Percentiles rank a stretch among this genome's conserved stretches.
These are phyloP conservation scores for Syzygium jambos DNA, from an alignment of 345 rosid genomes.

Conservation along the genomic window DNA sequence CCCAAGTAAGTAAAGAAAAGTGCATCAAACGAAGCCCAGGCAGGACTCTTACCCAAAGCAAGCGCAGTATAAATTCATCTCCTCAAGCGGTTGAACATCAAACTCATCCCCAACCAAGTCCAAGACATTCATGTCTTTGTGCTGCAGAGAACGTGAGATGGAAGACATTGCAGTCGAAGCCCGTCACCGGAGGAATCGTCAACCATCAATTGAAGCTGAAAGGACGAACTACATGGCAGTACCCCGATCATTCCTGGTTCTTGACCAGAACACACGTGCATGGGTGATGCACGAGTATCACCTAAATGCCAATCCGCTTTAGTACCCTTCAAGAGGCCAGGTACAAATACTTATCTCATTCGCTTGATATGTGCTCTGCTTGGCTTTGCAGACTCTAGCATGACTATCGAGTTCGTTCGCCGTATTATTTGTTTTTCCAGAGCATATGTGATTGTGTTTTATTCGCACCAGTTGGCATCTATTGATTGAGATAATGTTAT, in stretches of 20 bases:
- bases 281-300: slow-evolving; percentile 1
- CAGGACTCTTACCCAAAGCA: not conserved
- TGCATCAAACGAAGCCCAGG: not conserved
- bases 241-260: not conserved
- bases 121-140: not conserved
- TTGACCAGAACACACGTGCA: not conserved
- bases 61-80: not conserved
- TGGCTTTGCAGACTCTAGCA: not conserved
- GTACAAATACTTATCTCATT: not conserved
- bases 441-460: not conserved
- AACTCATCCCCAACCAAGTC: not conserved
- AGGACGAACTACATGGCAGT: not conserved
- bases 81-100: not conserved
- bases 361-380: not conserved
- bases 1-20: not conserved
- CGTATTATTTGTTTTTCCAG: not conserved
- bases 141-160: not conserved
- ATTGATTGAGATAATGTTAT: not conserved
- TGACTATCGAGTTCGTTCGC: not conserved
- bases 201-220: not conserved
- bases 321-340: not conserved
- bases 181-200: not conserved
- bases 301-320: not conserved
- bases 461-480: not conserved
- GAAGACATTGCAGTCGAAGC: not conserved